Evolutionary conservation across 1,139 yeast genomes (phyloP), one percentile per base, ranked within the genome.

Genomic region (Debaryomycetaceae sp.): DNA sequence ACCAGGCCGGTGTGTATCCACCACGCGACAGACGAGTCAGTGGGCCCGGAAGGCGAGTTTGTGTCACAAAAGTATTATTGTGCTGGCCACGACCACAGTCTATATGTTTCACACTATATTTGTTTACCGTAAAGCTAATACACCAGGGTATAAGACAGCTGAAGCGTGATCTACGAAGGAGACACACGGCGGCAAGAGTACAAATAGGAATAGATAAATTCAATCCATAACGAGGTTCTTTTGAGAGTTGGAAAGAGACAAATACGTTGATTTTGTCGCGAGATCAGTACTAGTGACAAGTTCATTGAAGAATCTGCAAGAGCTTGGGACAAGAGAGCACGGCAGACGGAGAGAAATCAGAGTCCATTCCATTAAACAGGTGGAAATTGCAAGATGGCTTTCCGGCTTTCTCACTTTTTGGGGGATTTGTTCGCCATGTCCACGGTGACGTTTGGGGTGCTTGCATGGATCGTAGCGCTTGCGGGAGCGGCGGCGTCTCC

Each of bases 401-500:
- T 72, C 48, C 63, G 60, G 42, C 45, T 81, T 45, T 70, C 82
- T 37, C 83, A 83, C 55, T 69, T 83, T 52, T 63, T 78, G 23
- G 76, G 84, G 35, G 88, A 83, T 58, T 90, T 91, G 1, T 85
- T 85, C 59, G 90, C 88, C 33, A 70, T 84, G 37, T 72, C 87
- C 22, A 81, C 90, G 17, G 66, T 83, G 37, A 76, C 84, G 5
- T 76, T 85, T 42, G 83, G 86, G 1, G 53, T 80, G 17, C 69
- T 85, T 35, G 69, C 88, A 4, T 93, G 98, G 98, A 72, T 89
- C 48, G 79, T 93, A 40, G 87, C 96, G 8, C 73, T 93, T 45
- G 95, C 85, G 5, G 97, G 97, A 1, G 88, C 96, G 9, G 83
- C 87, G 13, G 83, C 95, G 1, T 68, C 84, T 13, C 63, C 72